Percentiles rank a stretch among this genome's conserved stretches.
Evolutionary conservation across 495 filamentous ascomycete species (phyloP).

Genomic region (Podospora appendiculata): DNA sequence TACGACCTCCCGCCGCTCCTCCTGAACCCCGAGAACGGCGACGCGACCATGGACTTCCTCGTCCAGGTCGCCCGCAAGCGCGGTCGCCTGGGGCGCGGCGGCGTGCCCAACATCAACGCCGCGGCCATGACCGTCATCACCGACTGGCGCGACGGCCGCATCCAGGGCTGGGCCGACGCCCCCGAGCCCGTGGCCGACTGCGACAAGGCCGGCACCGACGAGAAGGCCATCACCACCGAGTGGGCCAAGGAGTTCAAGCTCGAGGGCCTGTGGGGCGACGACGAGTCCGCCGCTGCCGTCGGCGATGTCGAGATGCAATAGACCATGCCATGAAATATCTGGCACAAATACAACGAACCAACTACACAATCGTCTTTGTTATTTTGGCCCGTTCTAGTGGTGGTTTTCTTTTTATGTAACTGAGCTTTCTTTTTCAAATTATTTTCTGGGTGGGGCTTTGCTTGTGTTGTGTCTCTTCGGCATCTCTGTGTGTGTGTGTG

Average conservation of each 20-base stretch:
- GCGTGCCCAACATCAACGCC: constrained; percentile 77
- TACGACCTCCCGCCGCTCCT: constrained; percentile 80
- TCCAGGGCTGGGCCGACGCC: constrained; percentile 84
- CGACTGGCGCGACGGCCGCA: constrained; percentile 92
- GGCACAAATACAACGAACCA: background rate
- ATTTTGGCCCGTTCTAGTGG: no score
- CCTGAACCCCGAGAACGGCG: constrained; percentile 47
- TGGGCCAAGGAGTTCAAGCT: constrained; percentile 96
- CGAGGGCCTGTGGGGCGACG: constrained; percentile 82
- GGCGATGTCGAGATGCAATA: constrained; percentile 26
- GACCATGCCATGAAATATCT: background rate
- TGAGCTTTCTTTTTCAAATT: no score
- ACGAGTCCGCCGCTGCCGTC: constrained; percentile 15
- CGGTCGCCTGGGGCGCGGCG: constrained; percentile 80
- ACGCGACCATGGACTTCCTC: constrained; percentile 84
- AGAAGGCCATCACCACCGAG: constrained; percentile 80
- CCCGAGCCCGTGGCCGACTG: constrained; percentile 49
- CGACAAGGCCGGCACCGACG: constrained; percentile 46
- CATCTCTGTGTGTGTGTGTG: background rate
- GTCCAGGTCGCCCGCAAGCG: constrained; percentile 91
- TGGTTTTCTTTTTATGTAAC: no score
- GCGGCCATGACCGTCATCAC: constrained; percentile 89
- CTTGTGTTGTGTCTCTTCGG: background rate
- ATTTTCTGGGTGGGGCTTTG: background rate
- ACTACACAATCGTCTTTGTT: no score